phyloP scores from a whole-genome alignment of 441 rosid species.

The Codiaeum variegatum region DNA sequence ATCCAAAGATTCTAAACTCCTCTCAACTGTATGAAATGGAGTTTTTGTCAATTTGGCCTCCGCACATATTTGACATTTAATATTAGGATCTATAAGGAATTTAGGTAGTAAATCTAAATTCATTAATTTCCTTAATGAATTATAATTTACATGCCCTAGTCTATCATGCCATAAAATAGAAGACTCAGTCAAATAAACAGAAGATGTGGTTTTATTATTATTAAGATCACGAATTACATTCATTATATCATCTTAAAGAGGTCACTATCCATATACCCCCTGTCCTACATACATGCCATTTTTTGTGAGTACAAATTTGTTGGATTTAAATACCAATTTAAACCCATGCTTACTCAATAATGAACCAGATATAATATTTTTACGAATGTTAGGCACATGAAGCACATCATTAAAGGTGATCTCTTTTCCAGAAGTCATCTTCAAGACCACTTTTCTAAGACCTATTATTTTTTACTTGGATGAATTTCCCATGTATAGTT shows the following conservation, averaged over 20 bases:
- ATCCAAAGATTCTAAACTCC: background rate
- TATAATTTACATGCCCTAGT: background rate
- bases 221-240: background rate
- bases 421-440: background rate
- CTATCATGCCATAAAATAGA: background rate
- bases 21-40: background rate
- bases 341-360: background rate
- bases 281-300: conserved; percentile 7
- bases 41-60: background rate
- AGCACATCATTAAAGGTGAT: too few species aligned
- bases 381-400: background rate
- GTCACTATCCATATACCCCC: background rate
- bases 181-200: background rate
- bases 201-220: background rate
- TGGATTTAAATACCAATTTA: too few species aligned
- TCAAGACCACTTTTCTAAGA: background rate
- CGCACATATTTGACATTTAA: too few species aligned
- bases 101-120: too few species aligned
- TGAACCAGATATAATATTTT: background rate
- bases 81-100: too few species aligned
- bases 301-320: conserved; percentile 10
- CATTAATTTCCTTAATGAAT: too few species aligned
- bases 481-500: too few species aligned
- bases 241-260: conserved; percentile 5
- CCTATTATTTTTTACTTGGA: too few species aligned